These are phyloP conservation scores for Pseudonitzschia multiseries DNA, from an alignment of 108 stramenopile species.

Conservation along the genomic window DNA sequence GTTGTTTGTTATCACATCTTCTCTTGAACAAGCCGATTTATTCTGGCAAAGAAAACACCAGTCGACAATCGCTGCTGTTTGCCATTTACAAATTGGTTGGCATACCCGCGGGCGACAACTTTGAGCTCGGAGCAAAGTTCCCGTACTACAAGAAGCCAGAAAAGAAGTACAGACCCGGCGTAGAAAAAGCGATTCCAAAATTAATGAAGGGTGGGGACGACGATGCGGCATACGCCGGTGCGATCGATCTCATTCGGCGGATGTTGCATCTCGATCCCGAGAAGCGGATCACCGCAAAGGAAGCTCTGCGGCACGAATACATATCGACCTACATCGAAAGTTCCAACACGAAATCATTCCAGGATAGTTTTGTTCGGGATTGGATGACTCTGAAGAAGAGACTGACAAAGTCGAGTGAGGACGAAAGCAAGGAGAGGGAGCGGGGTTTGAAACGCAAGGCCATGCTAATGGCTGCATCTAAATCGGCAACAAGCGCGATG, in stretches of 20 bases:
- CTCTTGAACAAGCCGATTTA: conserved; percentile 78
- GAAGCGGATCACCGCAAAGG: conserved; percentile 67
- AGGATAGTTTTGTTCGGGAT: conserved; percentile 63
- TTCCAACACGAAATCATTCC: conserved; percentile 36
- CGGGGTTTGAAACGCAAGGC: conserved; percentile 67
- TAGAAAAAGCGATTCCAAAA: conserved; percentile 65
- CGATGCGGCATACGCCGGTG: conserved; percentile 35
- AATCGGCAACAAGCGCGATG: conserved; percentile 18
- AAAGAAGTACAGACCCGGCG: conserved; percentile 73
- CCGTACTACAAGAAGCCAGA: conserved; percentile 69
- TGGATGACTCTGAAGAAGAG: conserved; percentile 68
- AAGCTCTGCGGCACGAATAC: conserved; percentile 70
- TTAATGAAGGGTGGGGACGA: conserved; percentile 57
- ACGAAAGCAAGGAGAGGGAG: conserved; percentile 25
- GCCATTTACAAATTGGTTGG: conserved; percentile 81
- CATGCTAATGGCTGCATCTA: conserved; percentile 45
- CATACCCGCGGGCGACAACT: conserved; percentile 62
- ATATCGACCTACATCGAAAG: conserved; percentile 36
- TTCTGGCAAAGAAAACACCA: conserved; percentile 68
- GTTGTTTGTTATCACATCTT: conserved; percentile 71
- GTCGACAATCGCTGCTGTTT: conserved; percentile 48
- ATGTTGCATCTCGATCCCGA: conserved; percentile 83
- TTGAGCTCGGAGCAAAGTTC: conserved; percentile 52
- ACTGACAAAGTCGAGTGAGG: conserved; percentile 21
- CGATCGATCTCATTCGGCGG: conserved; percentile 65